These are phyloP conservation scores for Atalantia buxifolia DNA, from an alignment of 345 rosid genomes.

Conservation along the genomic window DNA sequence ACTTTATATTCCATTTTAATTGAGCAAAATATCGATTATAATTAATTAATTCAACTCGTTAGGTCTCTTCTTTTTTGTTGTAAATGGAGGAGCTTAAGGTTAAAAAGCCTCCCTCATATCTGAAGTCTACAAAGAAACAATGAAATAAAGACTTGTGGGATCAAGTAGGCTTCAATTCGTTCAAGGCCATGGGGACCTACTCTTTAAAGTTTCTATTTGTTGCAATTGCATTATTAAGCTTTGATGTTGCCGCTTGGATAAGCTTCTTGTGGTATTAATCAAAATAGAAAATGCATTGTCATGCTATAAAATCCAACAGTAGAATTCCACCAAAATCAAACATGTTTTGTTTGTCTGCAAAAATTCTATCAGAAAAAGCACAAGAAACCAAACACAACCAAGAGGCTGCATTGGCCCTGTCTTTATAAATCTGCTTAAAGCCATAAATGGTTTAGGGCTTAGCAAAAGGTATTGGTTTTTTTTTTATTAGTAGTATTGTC, in stretches of 20 bases:
- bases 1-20: neutral
- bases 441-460: no score
- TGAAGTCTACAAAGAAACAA: neutral
- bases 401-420: neutral
- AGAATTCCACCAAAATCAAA: neutral
- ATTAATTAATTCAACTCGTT: no score
- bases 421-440: neutral
- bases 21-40: neutral
- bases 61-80: no score
- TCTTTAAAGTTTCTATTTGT: neutral
- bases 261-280: slow-evolving; percentile 4
- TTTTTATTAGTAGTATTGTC: no score
- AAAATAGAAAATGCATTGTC: neutral
- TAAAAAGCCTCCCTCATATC: neutral
- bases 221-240: neutral
- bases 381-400: neutral
- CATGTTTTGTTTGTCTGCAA: neutral
- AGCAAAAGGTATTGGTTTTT: no score
- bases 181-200: neutral
- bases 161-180: neutral
- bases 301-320: neutral
- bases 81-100: no score
- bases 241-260: neutral
- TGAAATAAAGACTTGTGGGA: neutral
- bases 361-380: neutral